Conservation (phyloP, 495 filamentous ascomycete genomes). For the Aspergillus indologenus region DNA sequence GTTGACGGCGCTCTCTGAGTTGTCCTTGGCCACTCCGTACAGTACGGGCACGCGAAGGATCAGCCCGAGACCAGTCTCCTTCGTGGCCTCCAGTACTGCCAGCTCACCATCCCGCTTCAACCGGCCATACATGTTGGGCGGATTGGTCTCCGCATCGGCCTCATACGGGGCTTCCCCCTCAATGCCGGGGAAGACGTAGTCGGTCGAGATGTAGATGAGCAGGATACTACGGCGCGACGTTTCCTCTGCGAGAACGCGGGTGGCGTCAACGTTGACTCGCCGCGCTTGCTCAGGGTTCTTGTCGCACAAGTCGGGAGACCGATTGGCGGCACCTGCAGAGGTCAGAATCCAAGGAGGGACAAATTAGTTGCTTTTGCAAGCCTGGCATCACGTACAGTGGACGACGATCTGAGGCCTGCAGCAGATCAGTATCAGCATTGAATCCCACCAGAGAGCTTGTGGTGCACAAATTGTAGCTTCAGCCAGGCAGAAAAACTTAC, state of each 20-base stretch:
- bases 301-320: conserved; percentile 82
- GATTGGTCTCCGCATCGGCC: conserved; percentile 56
- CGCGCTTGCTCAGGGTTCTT: conserved; percentile 72
- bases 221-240: conserved; percentile 61
- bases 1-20: conserved; percentile 79
- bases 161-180: conserved; percentile 87
- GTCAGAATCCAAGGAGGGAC: conserved; percentile 13
- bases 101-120: conserved; percentile 83
- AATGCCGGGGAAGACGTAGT: conserved; percentile 85
- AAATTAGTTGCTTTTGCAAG: not conserved
- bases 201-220: conserved; percentile 90
- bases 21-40: conserved; percentile 63
- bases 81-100: conserved; percentile 62
- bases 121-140: conserved; percentile 84
- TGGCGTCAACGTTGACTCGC: conserved; percentile 71
- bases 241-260: conserved; percentile 61
- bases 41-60: conserved; percentile 85
- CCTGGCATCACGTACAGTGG: conserved; percentile 59
- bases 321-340: conserved; percentile 76
- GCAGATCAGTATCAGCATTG: conserved; percentile 11
- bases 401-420: conserved; percentile 75
- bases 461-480: not conserved
- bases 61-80: conserved; percentile 53
- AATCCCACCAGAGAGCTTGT: not conserved
- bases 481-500: conserved; percentile 22